Percentiles rank a stretch among this genome's conserved stretches.
These are phyloP conservation scores for Eucalyptus marginata DNA, from an alignment of 345 rosid genomes.

Conservation along the genomic window DNA sequence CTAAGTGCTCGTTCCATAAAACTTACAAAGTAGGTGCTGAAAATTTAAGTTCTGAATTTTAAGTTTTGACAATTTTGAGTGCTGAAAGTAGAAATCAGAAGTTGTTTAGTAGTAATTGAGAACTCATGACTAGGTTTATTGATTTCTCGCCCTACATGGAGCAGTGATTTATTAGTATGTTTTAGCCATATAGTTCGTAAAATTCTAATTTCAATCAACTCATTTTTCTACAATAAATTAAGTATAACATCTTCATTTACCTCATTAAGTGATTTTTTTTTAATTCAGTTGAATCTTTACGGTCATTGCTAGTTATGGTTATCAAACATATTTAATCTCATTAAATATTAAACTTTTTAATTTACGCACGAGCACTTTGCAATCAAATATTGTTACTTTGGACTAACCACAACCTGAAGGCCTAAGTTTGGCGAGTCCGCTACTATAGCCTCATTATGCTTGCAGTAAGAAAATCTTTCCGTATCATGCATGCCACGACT, in stretches of 20 bases:
- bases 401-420: accelerated
- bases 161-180: neutral
- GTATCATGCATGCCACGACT: neutral
- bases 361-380: neutral
- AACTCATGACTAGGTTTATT: neutral
- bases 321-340: neutral
- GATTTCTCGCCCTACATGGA: neutral
- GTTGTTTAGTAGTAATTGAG: no score
- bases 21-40: neutral
- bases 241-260: neutral
- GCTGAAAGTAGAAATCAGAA: neutral
- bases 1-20: neutral
- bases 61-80: neutral
- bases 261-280: neutral
- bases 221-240: neutral
- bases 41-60: neutral
- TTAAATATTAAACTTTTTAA: no score
- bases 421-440: neutral
- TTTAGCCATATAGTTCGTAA: neutral
- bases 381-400: neutral
- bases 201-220: neutral
- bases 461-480: no score
- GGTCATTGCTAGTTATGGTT: neutral
- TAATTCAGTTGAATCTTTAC: neutral
- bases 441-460: neutral